A percentile compares a stretch with the other conserved stretches of the same genome.
Conservation (phyloP, 1,284 basidiomycete species). For the Porodaedalea pini region DNA sequence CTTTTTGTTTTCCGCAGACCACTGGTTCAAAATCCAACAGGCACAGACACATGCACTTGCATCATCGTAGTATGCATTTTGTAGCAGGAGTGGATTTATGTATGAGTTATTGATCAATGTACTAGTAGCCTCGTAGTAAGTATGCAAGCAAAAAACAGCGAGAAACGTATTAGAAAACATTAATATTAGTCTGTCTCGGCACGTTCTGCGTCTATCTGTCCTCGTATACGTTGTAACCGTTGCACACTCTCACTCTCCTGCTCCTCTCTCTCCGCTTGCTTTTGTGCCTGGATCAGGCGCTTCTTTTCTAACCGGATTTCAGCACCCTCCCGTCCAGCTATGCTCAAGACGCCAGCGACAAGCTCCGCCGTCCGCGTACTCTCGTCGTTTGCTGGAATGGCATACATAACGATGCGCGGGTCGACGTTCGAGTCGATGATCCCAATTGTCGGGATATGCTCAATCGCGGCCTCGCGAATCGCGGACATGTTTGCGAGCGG, state of each 20-base stretch:
- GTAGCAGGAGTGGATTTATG: conserved; percentile 2
- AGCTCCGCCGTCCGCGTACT: conserved; percentile 87
- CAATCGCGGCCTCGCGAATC: conserved; percentile 81
- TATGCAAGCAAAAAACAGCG: conserved; percentile 5
- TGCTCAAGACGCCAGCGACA: conserved; percentile 84
- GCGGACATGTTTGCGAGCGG: conserved; percentile 80
- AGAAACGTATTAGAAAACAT: background rate
- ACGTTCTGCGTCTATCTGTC: conserved; percentile 4
- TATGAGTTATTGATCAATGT: conserved; percentile 6
- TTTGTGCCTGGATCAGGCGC: background rate
- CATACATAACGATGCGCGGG: conserved; percentile 95
- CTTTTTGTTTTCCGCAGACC: conserved; percentile 40
- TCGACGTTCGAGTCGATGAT: conserved; percentile 96
- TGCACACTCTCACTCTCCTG: conserved; percentile 19
- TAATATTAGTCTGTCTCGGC: too few species aligned
- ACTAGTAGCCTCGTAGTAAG: background rate
- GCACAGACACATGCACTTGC: conserved; percentile 34
- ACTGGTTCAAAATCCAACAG: conserved; percentile 65
- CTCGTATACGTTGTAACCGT: background rate
- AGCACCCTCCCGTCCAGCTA: conserved; percentile 86
- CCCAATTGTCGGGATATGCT: conserved; percentile 84
- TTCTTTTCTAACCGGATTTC: conserved; percentile 28
- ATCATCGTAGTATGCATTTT: conserved; percentile 3
- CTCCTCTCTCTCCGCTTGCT: conserved; percentile 19
- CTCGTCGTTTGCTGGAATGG: conserved; percentile 98